Conservation (phyloP, 2,329 filamentous ascomycete species). For the Phyllosticta citrichinensis region DNA sequence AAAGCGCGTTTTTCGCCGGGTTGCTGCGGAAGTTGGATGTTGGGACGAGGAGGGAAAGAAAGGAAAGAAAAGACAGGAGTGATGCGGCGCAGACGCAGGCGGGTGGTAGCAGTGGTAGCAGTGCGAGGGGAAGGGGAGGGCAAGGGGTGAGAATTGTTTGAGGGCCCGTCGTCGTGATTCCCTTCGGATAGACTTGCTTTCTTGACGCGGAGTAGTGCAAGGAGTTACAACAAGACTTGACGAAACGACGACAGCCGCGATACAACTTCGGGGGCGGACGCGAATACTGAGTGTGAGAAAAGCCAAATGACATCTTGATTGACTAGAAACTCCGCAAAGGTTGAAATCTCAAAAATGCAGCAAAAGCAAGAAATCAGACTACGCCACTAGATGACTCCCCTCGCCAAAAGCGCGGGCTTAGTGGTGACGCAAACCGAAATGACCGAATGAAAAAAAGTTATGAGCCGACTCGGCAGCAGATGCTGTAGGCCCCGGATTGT, state of each 20-base stretch:
- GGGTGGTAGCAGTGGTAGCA: neutral
- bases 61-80: neutral
- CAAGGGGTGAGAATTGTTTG: neutral
- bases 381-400: neutral
- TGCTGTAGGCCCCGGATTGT: neutral
- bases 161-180: too few species aligned
- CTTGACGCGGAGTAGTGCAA: too few species aligned
- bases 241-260: too few species aligned
- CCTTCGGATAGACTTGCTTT: neutral
- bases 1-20: neutral
- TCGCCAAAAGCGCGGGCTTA: neutral
- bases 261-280: too few species aligned
- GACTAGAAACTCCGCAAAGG: neutral
- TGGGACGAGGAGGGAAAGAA: neutral
- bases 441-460: neutral
- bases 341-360: neutral
- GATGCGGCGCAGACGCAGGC: too few species aligned
- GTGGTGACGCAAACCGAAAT: too few species aligned
- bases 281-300: neutral
- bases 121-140: neutral
- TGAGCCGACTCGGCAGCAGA: neutral
- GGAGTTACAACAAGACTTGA: too few species aligned
- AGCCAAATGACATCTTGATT: neutral
- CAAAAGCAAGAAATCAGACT: neutral
- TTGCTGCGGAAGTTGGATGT: neutral